Evolutionary conservation across 192 early-diverging fungal species (phyloP), one percentile per base, ranked within the genome.

Genomic region (Diversispora epigaea): DNA sequence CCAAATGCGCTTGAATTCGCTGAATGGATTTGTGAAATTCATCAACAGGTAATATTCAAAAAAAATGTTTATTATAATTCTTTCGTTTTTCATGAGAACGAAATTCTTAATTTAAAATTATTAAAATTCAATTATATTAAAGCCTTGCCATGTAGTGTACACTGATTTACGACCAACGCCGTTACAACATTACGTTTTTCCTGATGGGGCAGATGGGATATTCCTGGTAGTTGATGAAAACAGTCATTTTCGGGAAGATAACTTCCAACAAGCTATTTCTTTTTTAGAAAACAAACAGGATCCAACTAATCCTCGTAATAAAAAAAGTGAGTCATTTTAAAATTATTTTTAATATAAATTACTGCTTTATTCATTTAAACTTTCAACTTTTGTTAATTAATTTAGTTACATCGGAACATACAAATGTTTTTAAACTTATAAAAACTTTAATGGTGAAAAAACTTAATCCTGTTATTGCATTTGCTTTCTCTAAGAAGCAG

Each of bases 1-100:
- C 97, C 97, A 41, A 99, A 99, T 72, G 95, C 97, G 9, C 93
- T 96, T 90, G 93, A 99, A 79, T 99, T 99, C 86, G 96, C 97
- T 32, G 92, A 98, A 84, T 99, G 97, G 97, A 96, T 99, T 75
- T 92, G 91, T 76, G 94, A 92, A 75, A 92, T 94, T 41, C 93
- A 99, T 84, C 87, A 93, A 75, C 95, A 96, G 73, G 73, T 65
- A 52, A 41, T 65, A 21, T 75, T 49, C 7, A 44, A 4, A 19
- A 25, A 21, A 50, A 54, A 54, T 17, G 14, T 54, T 54, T 4
- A 73, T 62, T 41, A 19, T 4, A 19, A 44, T 47, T 49, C 10
- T 15, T 63, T 50, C 17, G 14, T 15, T 54, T 19, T 45, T n/a
- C 17, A 64, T 60, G 6, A 11, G 25, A 43, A 52, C 49, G 8